Evolutionary conservation across 495 filamentous ascomycete genomes (phyloP), one percentile per base, ranked within the genome.

Genomic region (Geopyxis carbonaria): DNA sequence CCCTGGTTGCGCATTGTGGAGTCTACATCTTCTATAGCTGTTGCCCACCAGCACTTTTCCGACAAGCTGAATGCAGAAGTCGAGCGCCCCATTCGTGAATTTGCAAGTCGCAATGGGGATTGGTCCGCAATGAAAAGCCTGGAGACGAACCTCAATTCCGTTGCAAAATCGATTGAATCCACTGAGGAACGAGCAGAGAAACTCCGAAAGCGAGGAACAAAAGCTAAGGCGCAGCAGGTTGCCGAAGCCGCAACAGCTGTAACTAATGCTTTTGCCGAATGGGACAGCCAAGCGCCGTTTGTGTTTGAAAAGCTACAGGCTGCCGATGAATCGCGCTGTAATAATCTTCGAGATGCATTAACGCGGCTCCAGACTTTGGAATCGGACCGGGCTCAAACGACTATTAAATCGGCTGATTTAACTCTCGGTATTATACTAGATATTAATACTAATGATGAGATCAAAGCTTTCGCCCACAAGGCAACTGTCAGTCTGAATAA

Each of bases 241-340:
- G 79, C 87, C 6, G 67, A 66, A 36, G 89, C 87, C 3, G 63
- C 74, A 0, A 62, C 74, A 9, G 73, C 78, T 31, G 68, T 89
- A 10, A 80, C 92, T 35, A 75, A 71, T 47, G 78, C 85, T 3
- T 72, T 62, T 34, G 70, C 76, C 44, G 79, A 92, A 57, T 99
- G 91, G 91, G 78, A 93, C 23, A 91, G 89, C 6, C 81, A 93
- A 56, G 82, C 91, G 23, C 91, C 91, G 5, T 95, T 80, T 59
- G 77, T 94, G 40, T 95, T 91, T 55, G 91, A 95, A 59, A 82
- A 78, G 43, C 72, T 99, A 13, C 91, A 99, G 58, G 75, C 83
- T 5, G 63, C 85, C 13, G 91, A 99, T 44, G 91, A 99, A 61
- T 74, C 68, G 41, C 69, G 91, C 40, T 66, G 91, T 44, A 93